Evolutionary conservation across 2,329 filamentous ascomycete species (phyloP), one percentile per base, ranked within the genome.

Genomic region (Aspergillus ibericus): DNA sequence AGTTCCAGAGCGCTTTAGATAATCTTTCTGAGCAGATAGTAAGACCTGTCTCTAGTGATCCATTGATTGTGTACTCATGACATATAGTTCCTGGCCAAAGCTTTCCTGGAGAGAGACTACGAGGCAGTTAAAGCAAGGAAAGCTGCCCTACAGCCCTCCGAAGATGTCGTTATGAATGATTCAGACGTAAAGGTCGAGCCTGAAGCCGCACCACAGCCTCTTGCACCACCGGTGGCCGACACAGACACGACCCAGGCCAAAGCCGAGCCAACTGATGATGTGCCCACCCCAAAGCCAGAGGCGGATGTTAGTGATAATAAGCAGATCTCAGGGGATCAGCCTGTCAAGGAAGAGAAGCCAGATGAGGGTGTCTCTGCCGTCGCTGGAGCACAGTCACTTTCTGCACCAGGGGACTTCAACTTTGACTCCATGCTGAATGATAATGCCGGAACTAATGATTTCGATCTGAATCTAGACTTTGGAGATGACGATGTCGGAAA

Each of bases 21-120:
- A 70, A 67, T 46, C 65, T 78, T 27, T 77, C 75, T 10, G 73
- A 78, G 56, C 75, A 78, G 58, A 78, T 78, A 63, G 76, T 78
- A 71, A 55, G 75, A 67, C 12, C 56, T 32, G 42, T 27, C 5
- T 13, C 36, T 5, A 22, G n/a, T n/a, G 22, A 27, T 25, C 32
- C 25, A 42, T 34, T 25, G 25, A 36, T 20, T 4, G 15, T n/a
- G 44, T 18, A 52, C 60, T 60, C 22, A 61, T 32, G 46, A 25
- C 48, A 22, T 29, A 36, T 59, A 78, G 76, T 77, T 77, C 48
- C 74, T 78, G 44, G 76, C 76, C 32, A 78, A 78, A 61, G 72
- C 76, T 1, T 75, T 77, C 51, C 62, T 78, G 15, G 76, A 78
- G 65, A 72, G 67, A 57, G 76, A 78, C 54, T 78, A 78, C 53